These are phyloP conservation scores for Pichia insulana DNA, from an alignment of 805 yeast genomes.

Conservation along the genomic window DNA sequence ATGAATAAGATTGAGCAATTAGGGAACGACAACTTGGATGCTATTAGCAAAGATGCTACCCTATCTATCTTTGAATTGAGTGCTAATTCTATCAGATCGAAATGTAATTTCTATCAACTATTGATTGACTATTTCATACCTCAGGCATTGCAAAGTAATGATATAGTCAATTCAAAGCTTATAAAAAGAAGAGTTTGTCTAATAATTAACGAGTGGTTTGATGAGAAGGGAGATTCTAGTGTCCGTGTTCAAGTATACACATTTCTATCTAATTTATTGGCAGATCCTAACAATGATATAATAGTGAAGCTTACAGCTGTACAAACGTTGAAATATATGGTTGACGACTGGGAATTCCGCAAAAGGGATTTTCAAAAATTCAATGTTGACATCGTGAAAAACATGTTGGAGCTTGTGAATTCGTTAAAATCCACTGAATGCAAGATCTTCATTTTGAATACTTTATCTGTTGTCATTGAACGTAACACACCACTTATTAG, in stretches of 20 bases:
- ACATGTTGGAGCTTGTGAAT: slow-evolving; percentile 42
- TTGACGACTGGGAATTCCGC: slow-evolving; percentile 84
- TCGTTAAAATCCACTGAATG: slow-evolving; percentile 59
- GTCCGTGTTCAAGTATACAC: slow-evolving; percentile 52
- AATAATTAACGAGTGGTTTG: slow-evolving; percentile 73
- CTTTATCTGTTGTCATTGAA: slow-evolving; percentile 53
- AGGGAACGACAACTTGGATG: slow-evolving; percentile 28
- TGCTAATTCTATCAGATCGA: slow-evolving; percentile 52
- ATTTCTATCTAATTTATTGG: slow-evolving; percentile 39
- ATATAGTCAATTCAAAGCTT: slow-evolving; percentile 46
- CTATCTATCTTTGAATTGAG: slow-evolving; percentile 79
- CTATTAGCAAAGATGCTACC: slow-evolving; percentile 68
- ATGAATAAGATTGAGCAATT: slow-evolving; percentile 50
- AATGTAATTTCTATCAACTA: slow-evolving; percentile 60
- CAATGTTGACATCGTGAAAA: slow-evolving; percentile 41
- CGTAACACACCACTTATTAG: slow-evolving; percentile 58
- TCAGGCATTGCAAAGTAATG: slow-evolving; percentile 37
- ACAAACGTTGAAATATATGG: slow-evolving; percentile 54
- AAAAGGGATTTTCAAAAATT: slow-evolving; percentile 61
- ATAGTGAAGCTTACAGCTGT: slow-evolving; percentile 76
- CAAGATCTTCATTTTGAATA: slow-evolving; percentile 62
- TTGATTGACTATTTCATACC: slow-evolving; percentile 60
- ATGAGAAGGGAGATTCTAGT: slow-evolving; percentile 19
- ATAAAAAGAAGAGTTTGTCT: slow-evolving; percentile 70
- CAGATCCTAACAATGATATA: slow-evolving; percentile 44